Evolutionary conservation across 2,329 filamentous ascomycete genomes (phyloP).

Genomic region (Paecilomyces variotii): DNA sequence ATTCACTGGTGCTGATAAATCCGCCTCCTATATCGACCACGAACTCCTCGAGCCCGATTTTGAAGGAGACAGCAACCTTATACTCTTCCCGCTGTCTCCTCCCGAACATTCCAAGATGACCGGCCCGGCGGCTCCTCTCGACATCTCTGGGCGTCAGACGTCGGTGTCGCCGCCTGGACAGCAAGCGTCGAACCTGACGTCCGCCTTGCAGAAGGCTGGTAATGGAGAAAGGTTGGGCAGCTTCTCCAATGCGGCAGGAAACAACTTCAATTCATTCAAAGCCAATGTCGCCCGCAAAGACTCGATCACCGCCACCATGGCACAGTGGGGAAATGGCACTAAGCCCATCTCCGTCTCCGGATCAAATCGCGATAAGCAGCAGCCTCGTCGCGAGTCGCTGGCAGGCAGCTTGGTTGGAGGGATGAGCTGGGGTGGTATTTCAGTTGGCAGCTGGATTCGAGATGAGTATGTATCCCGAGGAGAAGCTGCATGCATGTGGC

Average conservation of each 20-base stretch:
- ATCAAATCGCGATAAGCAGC: constrained; percentile 37
- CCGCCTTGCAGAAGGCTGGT: constrained; percentile 47
- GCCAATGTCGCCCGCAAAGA: constrained; percentile 43
- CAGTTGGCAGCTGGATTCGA: constrained; percentile 91
- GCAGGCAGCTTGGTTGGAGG: constrained; percentile 61
- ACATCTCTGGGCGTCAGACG: constrained; percentile 51
- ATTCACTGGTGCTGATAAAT: constrained; percentile 21
- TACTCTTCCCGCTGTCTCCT: constrained; percentile 32
- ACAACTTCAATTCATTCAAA: constrained; percentile 30
- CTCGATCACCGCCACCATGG: constrained; percentile 43
- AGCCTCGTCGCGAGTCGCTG: constrained; percentile 49
- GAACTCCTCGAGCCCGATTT: constrained; percentile 21
- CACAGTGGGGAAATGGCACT: constrained; percentile 50
- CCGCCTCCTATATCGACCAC: constrained; percentile 25
- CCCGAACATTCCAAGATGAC: constrained; percentile 39
- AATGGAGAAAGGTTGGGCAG: constrained; percentile 35
- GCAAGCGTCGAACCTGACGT: constrained; percentile 57
- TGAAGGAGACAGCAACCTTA: constrained; percentile 28
- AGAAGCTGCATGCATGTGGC: background rate
- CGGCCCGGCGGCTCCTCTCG: constrained; percentile 48
- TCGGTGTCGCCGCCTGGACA: constrained; percentile 52
- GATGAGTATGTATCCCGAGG: constrained; percentile 64
- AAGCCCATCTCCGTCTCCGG: constrained; percentile 53
- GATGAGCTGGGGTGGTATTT: constrained; percentile 96
- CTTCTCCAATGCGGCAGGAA: constrained; percentile 36